Evolutionary conservation across 2,329 filamentous ascomycete genomes (phyloP).

Genomic region (Clarireedia hainanense): DNA sequence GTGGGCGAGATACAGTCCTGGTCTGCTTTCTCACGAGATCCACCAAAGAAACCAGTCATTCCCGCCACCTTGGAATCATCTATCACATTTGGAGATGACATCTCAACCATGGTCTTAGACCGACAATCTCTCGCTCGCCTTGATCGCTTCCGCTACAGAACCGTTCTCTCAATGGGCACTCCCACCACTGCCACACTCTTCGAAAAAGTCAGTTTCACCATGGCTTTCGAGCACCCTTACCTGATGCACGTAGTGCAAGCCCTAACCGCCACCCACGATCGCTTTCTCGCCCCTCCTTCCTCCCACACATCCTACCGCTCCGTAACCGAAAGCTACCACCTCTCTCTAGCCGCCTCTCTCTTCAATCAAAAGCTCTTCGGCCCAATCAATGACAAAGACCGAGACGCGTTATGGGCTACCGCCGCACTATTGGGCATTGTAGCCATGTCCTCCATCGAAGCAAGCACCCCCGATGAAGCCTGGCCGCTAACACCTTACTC

Average conservation of each 20-base stretch:
- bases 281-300: conserved; percentile 30
- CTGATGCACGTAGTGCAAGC: conserved; percentile 45
- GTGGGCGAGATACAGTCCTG: not conserved
- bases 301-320: conserved; percentile 17
- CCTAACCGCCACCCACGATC: conserved; percentile 46
- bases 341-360: conserved; percentile 38
- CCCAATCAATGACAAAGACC: conserved; percentile 31
- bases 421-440: conserved; percentile 39
- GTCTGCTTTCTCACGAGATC: not conserved
- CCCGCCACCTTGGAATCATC: not conserved
- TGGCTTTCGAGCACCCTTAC: not conserved
- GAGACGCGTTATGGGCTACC: conserved; percentile 41
- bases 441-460: conserved; percentile 38
- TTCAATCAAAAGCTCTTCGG: conserved; percentile 38
- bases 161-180: conserved; percentile 34
- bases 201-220: conserved; percentile 28
- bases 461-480: conserved; percentile 35
- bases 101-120: conserved; percentile 10
- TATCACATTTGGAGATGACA: not conserved
- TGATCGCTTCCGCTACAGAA: conserved; percentile 36
- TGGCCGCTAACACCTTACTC: conserved; percentile 47
- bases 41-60: not conserved
- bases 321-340: conserved; percentile 37
- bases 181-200: conserved; percentile 29
- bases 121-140: conserved; percentile 29